Base-by-base conservation (phyloP, 2,329 filamentous ascomycete species). In the Polytolypa hystricis region DNA sequence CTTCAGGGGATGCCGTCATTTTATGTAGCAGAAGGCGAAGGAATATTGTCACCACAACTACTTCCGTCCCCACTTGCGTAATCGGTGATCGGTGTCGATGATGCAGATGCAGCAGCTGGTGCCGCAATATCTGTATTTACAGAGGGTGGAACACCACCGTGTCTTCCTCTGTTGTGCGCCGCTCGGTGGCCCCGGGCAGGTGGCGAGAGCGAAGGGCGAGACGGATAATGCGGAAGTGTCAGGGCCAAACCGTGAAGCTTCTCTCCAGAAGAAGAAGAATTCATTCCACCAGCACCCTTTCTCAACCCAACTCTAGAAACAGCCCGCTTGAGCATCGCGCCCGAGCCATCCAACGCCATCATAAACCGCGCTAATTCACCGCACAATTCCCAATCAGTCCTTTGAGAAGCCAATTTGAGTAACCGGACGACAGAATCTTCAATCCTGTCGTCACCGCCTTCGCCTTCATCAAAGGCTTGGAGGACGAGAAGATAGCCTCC, bases 401-500 rank as follows among this genome's bases (percentile, higher is more conserved):
- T 85, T 20, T 77, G 70, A 50, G 87, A 89, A 1, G 89, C 91
- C 33, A 83, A 70, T 20, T 76, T 77, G 39, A 98, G 71, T 16
- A 98, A 66, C 9, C 86, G 74, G 3, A 94, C 81, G 14, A 86
- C 79, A 54, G 65, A 64, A 41, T 63, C 60, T 52, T 66, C 62
- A 19, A 62, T 60, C 15, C 53, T 52, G 18, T 89, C 81, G 32
- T 67, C 64, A 37, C 67, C 64, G 21, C 44, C 49, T 8, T 47
- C 55, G 12, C 62, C 56, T 28, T 58, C 54, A 40, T 77, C 73
- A 42, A 81, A 71, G 0, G 86, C 93, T 54, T 98, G 89, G 23
- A 98, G 67, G 23, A 98, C 84, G 12, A 98, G 75, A n/a, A 98
- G 71, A 57, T 96, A 98, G 1, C 93, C 91, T 7, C 87, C 89